Base-by-base conservation (phyloP, 2,329 filamentous ascomycete genomes). In the Cladosporium sp. region DNA sequence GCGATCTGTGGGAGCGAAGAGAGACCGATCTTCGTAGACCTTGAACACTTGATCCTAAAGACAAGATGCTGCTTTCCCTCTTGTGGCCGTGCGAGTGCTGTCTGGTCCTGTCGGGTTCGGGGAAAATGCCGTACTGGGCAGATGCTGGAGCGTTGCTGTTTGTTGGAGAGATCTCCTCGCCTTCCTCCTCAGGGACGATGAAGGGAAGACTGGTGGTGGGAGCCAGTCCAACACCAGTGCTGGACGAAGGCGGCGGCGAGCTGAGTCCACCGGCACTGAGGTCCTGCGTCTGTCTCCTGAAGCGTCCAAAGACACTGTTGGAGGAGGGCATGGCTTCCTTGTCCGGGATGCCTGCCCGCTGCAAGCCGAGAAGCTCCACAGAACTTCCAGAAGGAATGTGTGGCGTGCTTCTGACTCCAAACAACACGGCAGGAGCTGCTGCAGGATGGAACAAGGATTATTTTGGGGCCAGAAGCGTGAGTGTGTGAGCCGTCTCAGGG, bases 21-120 rank as follows among this genome's bases (percentile, higher is more conserved):
- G 69, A 73, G 51, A 68, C 66, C 47, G 64, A 64, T 29, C 70
- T 59, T 24, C 70, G 67, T 54, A 73, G 56, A 54, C 62, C 64
- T 50, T 67, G 60, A 56, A 70, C 64, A 18, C 58, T 58, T 36
- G 49, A 55, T 12, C 45, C 29, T 20, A 67, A 51, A 41, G 59
- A 61, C 19, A 58, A 39, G 43, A 64, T 52, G 44, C 57, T 62
- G 50, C 60, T 63, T 24, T 62, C 59, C 34, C 60, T 42, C 39
- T 49, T 43, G 45, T 61, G 59, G 13, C 19, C 37, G 34, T 49
- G 43, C 12, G 43, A 44, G 41, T 49, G 29, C 45, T 53, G 32
- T 19, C 37, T 41, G 22, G 29, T 37, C 37, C 15, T 24, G 37
- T 32, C 37, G 22, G 27, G 37, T 17, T 48, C 45, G 45, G 45